These are phyloP conservation scores for Tympanopsis confertula DNA, from an alignment of 2,329 filamentous ascomycete genomes.

Conservation along the genomic window DNA sequence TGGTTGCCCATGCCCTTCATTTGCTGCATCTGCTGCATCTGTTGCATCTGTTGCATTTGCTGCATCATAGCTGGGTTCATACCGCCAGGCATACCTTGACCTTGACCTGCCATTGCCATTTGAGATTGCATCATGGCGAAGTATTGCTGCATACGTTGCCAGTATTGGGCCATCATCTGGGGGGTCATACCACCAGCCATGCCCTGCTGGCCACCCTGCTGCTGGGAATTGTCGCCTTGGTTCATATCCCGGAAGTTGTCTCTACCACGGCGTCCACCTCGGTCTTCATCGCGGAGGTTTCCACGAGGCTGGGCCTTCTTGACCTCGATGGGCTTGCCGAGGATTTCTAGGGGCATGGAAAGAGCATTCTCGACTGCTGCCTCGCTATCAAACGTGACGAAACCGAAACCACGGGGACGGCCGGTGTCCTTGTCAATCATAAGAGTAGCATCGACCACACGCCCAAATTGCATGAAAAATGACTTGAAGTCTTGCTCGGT, in stretches of 20 bases:
- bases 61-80: slow-evolving; percentile 64
- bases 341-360: slow-evolving; percentile 74
- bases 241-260: slow-evolving; percentile 34
- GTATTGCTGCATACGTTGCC: slow-evolving; percentile 96
- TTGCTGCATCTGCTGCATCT: slow-evolving; percentile 10
- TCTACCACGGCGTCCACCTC: slow-evolving; percentile 43
- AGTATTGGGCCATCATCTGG: slow-evolving; percentile 96
- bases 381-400: slow-evolving; percentile 95
- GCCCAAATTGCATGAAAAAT: slow-evolving; percentile 92
- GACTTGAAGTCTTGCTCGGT: slow-evolving; percentile 92
- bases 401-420: slow-evolving; percentile 89
- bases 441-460: slow-evolving; percentile 89
- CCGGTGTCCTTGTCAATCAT: slow-evolving; percentile 99
- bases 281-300: slow-evolving; percentile 85
- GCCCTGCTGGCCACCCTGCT: slow-evolving; percentile 13
- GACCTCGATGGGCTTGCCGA: slow-evolving; percentile 92
- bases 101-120: slow-evolving; percentile 62
- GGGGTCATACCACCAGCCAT: slow-evolving; percentile 68
- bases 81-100: background rate
- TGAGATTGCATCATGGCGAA: slow-evolving; percentile 91
- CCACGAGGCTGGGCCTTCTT: slow-evolving; percentile 95
- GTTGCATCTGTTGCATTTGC: slow-evolving; percentile 63
- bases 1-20: slow-evolving; percentile 1
- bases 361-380: slow-evolving; percentile 87
- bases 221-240: slow-evolving; percentile 17